Evolutionary conservation across 106 monocot species (phyloP).

Genomic region (Gastrodia elata): DNA sequence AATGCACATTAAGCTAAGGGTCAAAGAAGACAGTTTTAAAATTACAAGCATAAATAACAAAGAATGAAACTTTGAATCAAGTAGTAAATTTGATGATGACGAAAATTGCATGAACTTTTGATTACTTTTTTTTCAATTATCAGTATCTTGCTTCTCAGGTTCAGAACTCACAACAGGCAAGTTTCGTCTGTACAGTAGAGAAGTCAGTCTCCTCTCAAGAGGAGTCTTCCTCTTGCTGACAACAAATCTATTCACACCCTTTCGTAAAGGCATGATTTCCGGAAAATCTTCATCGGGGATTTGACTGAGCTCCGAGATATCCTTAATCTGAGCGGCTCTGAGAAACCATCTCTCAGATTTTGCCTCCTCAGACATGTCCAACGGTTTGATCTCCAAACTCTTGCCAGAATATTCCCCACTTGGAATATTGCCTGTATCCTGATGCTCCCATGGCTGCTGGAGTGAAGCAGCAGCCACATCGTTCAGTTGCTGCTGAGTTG

Average conservation of each 20-base stretch:
- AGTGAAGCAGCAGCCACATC: neutral
- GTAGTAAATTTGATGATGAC: no score
- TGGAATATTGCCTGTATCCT: slow-evolving; percentile 13
- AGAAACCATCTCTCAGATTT: slow-evolving; percentile 97
- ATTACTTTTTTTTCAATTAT: neutral
- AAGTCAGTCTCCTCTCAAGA: slow-evolving; percentile 79
- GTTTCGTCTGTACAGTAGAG: slow-evolving; percentile 78
- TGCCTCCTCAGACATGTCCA: slow-evolving; percentile 99
- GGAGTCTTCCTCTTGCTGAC: slow-evolving; percentile 98
- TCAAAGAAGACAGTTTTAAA: neutral
- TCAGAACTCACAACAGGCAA: slow-evolving; percentile 65
- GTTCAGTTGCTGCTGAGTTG: neutral
- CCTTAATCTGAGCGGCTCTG: slow-evolving; percentile 86
- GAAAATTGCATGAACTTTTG: neutral
- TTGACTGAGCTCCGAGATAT: slow-evolving; percentile 84
- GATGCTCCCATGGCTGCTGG: slow-evolving; percentile 5
- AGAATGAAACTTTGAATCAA: no score
- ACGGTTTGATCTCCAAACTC: slow-evolving; percentile 90
- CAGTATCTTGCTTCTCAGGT: slow-evolving; percentile 37
- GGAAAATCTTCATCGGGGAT: slow-evolving; percentile 98
- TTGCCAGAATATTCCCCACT: slow-evolving; percentile 35
- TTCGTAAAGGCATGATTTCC: slow-evolving; percentile 96
- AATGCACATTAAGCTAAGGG: no score
- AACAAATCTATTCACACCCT: slow-evolving; percentile 92
- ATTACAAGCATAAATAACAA: neutral